Conservation (phyloP, 179 eudicot species). For the Beta corolliflora region DNA sequence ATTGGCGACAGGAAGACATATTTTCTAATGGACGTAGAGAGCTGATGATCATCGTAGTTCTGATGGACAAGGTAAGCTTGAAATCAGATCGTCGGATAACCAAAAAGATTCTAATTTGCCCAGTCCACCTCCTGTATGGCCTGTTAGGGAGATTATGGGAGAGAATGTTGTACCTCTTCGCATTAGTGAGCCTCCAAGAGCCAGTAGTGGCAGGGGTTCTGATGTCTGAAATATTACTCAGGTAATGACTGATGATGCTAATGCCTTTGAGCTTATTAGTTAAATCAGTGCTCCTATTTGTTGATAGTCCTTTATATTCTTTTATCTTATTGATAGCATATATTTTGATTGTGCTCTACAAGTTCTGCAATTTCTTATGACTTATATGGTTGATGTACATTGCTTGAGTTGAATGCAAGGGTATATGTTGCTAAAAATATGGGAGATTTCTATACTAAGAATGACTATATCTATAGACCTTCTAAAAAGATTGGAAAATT, state of each 20-base stretch:
- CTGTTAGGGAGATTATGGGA: slow-evolving; percentile 88
- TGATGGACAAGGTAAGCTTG: slow-evolving; percentile 68
- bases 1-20: slow-evolving; percentile 97
- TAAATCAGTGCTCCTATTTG: background rate
- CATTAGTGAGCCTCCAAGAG: slow-evolving; percentile 95
- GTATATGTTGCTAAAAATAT: no score
- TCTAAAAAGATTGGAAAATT: no score
- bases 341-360: background rate
- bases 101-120: slow-evolving; percentile 55
- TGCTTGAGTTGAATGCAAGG: slow-evolving; percentile 1
- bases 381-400: background rate
- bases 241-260: slow-evolving; percentile 41
- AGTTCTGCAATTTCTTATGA: background rate
- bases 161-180: no score
- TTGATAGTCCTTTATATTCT: background rate
- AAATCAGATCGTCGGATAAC: slow-evolving; percentile 70
- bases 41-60: slow-evolving; percentile 59
- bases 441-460: no score
- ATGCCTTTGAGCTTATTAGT: slow-evolving; percentile 10
- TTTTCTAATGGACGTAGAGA: slow-evolving; percentile 75
- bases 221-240: slow-evolving; percentile 53
- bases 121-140: slow-evolving; percentile 73
- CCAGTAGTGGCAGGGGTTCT: slow-evolving; percentile 49
- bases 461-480: no score
- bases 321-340: background rate